A percentile compares a stretch with the other conserved stretches of the same genome.
These are phyloP conservation scores for Quercus lobata DNA, from an alignment of 331 rosid species.

Conservation along the genomic window DNA sequence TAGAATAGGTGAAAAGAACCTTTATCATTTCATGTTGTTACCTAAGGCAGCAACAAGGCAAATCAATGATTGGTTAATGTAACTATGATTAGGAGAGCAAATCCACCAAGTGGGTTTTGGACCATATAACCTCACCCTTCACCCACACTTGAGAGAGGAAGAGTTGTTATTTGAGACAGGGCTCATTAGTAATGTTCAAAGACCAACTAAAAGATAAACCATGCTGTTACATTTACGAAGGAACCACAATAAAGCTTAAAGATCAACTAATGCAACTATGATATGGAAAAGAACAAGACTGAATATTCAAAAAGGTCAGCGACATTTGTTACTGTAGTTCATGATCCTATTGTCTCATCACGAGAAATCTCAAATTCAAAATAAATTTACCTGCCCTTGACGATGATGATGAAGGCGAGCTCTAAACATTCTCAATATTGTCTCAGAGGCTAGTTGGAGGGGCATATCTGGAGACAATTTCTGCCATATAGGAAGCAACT, in stretches of 20 bases:
- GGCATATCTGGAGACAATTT: slow-evolving; percentile 93
- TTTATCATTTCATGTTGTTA: neutral
- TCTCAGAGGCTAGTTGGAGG: slow-evolving; percentile 94
- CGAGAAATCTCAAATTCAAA: neutral
- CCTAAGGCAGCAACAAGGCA: neutral
- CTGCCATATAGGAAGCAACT: slow-evolving; percentile 39
- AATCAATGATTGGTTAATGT: neutral
- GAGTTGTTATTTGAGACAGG: no score
- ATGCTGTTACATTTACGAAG: neutral
- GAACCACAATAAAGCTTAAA: neutral
- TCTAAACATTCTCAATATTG: slow-evolving; percentile 83
- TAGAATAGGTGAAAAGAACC: no score
- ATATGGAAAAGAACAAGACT: neutral
- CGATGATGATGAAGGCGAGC: slow-evolving; percentile 93
- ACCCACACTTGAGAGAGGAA: no score
- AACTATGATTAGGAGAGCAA: neutral
- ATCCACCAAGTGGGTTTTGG: no score
- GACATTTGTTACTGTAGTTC: neutral
- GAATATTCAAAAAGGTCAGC: neutral
- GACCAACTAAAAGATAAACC: neutral
- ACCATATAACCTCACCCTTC: no score
- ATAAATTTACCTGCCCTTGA: slow-evolving; percentile 72
- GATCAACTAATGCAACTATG: neutral
- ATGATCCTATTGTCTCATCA: neutral
- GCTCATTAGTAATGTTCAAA: neutral